These are phyloP conservation scores for Saccharomycopsis sp. DNA, from an alignment of 805 yeast genomes.

Conservation along the genomic window DNA sequence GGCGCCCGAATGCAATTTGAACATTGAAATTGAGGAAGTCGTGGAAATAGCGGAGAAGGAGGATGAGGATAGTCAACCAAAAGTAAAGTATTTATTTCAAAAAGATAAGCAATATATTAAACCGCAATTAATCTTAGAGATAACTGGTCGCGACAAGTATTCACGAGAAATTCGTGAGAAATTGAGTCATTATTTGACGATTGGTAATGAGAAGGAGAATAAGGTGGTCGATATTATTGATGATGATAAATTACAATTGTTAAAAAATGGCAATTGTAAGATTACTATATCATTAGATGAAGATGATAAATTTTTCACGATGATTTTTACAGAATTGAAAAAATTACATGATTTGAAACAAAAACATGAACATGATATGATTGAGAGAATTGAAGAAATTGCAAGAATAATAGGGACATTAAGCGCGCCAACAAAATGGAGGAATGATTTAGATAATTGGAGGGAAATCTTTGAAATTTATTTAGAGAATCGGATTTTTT, in stretches of 20 bases:
- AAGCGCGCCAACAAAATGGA: slow-evolving; percentile 36
- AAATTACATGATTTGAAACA: slow-evolving; percentile 32
- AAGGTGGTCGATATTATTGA: neutral
- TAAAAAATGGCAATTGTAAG: neutral
- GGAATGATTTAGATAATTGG: slow-evolving; percentile 60
- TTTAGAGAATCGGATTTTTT: slow-evolving; percentile 59
- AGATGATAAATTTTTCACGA: slow-evolving; percentile 57
- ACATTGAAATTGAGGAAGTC: neutral
- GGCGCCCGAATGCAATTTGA: neutral
- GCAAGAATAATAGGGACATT: slow-evolving; percentile 34
- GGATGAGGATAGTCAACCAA: neutral
- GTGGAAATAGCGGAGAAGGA: slow-evolving; percentile 1
- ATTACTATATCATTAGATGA: slow-evolving; percentile 37
- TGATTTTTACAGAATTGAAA: slow-evolving; percentile 47
- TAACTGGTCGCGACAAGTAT: slow-evolving; percentile 3
- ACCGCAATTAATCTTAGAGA: slow-evolving; percentile 12
- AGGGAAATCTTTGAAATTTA: slow-evolving; percentile 59
- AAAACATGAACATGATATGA: slow-evolving; percentile 38
- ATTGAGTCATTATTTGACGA: neutral
- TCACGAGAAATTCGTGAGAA: slow-evolving; percentile 4
- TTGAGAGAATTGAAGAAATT: slow-evolving; percentile 36
- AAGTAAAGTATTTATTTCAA: slow-evolving; percentile 13
- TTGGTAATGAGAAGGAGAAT: neutral
- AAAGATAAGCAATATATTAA: slow-evolving; percentile 10
- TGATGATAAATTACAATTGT: neutral